A percentile compares a stretch with the other conserved stretches of the same genome.
Evolutionary conservation across 371 early-diverging fungal species (phyloP).

Genomic region (Mortierella sp.): DNA sequence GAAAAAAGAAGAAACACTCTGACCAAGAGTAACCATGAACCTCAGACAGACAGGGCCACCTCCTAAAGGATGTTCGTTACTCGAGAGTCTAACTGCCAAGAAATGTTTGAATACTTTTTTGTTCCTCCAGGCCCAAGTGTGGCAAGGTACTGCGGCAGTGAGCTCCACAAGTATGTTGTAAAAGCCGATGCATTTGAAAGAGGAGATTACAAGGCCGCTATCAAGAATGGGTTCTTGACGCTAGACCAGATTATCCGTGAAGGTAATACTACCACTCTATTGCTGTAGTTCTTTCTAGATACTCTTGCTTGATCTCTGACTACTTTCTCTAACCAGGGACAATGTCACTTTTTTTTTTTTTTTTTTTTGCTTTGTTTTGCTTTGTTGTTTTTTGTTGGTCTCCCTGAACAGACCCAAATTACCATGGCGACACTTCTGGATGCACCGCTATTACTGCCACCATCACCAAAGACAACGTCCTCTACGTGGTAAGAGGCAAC

Average conservation of each 20-base stretch:
- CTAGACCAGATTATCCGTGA: conserved; percentile 80
- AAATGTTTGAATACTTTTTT: not conserved
- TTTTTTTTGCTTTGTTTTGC: not conserved
- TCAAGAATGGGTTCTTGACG: conserved; percentile 81
- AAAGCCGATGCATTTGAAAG: conserved; percentile 67
- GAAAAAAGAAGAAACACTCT: too few species aligned
- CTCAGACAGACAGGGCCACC: too few species aligned
- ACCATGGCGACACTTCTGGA: conserved; percentile 83
- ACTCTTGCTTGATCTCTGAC: too few species aligned
- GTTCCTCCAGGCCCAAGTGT: conserved; percentile 68
- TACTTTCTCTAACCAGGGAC: not conserved
- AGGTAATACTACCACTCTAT: conserved; percentile 58
- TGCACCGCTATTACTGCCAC: conserved; percentile 92
- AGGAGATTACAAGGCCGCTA: conserved; percentile 71
- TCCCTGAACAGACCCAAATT: conserved; percentile 73
- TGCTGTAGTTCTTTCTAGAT: too few species aligned
- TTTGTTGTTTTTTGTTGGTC: conserved; percentile 8
- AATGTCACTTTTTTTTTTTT: not conserved
- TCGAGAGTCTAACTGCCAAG: not conserved
- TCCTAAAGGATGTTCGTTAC: too few species aligned
- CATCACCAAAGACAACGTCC: conserved; percentile 73
- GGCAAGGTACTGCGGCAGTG: conserved; percentile 84
- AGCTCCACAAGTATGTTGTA: conserved; percentile 75
- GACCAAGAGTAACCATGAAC: too few species aligned
- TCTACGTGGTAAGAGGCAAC: conserved; percentile 51